phyloP scores from a whole-genome alignment of 805 yeast species.

The Myxozyma mucilagina region DNA sequence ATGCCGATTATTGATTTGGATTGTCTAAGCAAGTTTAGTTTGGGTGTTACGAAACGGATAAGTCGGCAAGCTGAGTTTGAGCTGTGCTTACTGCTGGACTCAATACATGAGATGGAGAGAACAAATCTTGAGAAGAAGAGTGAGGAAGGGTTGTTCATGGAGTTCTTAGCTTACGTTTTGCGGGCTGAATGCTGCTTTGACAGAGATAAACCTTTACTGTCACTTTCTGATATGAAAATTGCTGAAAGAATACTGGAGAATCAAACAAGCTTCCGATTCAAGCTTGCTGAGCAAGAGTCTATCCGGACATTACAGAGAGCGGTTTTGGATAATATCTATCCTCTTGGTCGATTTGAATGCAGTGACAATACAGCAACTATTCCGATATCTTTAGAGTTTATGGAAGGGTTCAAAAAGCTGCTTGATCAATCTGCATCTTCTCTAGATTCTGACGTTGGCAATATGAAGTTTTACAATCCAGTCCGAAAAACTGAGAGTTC shows the following conservation, averaged over 20 bases:
- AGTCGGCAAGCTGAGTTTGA: conserved; percentile 13
- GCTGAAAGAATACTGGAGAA: background rate
- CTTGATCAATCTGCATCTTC: background rate
- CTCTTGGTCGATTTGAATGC: background rate
- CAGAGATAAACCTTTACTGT: conserved; percentile 6
- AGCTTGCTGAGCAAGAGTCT: background rate
- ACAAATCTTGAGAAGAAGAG: background rate
- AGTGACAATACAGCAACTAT: background rate
- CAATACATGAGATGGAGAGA: background rate
- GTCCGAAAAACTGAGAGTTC: background rate
- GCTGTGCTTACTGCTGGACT: conserved; percentile 4
- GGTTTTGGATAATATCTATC: background rate
- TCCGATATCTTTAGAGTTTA: background rate
- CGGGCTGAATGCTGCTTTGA: conserved; percentile 17
- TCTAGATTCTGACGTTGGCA: background rate
- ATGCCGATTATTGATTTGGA: background rate
- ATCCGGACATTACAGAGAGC: too few species aligned
- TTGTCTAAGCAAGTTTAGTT: background rate
- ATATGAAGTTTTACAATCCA: background rate
- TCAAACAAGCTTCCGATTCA: background rate
- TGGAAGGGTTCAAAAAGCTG: background rate
- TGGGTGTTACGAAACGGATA: background rate
- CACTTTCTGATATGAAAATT: background rate
- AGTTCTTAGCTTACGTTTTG: conserved; percentile 4
- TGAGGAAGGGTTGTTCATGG: background rate